Percentiles rank a stretch among this genome's conserved stretches.
phyloP scores from a whole-genome alignment of 1,139 yeast genomes.

The Magnusiomyces clavatus region DNA sequence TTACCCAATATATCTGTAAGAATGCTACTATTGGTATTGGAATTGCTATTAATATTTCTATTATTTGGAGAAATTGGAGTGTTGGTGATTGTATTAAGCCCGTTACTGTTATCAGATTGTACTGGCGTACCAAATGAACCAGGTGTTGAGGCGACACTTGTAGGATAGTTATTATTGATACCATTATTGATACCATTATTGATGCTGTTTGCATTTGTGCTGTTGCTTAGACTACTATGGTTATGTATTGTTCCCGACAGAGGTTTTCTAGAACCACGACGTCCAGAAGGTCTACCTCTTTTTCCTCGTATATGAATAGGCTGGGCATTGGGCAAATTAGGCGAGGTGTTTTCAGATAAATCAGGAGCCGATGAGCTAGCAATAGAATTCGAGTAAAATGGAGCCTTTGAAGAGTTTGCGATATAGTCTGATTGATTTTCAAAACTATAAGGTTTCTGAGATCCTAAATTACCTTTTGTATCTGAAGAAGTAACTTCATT shows the following conservation, averaged over 20 bases:
- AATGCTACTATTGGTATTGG: background rate
- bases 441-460: too few relatives aligned
- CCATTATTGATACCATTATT: background rate
- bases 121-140: too few relatives aligned
- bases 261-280: constrained; percentile 1
- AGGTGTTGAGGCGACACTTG: too few relatives aligned
- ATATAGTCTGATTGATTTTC: too few relatives aligned
- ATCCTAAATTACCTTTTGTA: too few relatives aligned
- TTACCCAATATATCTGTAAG: background rate
- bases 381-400: background rate
- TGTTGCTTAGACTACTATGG: background rate
- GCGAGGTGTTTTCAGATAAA: background rate
- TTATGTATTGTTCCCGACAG: background rate
- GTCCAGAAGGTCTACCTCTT: constrained; percentile 4
- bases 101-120: too few relatives aligned
- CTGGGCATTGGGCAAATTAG: background rate
- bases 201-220: background rate
- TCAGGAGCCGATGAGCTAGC: background rate
- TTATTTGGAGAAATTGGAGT: constrained; percentile 1
- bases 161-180: too few relatives aligned
- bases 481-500: too few relatives aligned
- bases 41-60: background rate
- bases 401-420: too few relatives aligned
- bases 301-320: constrained; percentile 1
- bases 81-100: background rate